Conservation (phyloP, 208 protist genomes). For the Trypanosoma scelopori region DNA sequence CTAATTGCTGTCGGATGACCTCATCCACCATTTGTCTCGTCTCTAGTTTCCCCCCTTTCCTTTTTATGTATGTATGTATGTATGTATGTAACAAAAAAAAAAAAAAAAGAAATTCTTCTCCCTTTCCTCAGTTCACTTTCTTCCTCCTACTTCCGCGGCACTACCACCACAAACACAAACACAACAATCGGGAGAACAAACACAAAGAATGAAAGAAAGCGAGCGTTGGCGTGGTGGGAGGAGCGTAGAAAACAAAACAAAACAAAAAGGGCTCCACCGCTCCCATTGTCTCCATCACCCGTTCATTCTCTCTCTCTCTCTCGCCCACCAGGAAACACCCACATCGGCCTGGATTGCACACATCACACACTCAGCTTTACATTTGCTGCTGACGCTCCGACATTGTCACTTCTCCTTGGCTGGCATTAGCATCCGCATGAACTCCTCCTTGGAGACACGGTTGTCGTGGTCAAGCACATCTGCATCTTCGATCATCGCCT, state of each 20-base stretch:
- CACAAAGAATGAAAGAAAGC: too few relatives aligned
- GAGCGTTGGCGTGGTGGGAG: too few relatives aligned
- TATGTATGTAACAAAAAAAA: background rate
- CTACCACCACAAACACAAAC: too few relatives aligned
- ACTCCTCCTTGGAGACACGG: slow-evolving; percentile 93
- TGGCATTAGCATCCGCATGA: slow-evolving; percentile 91
- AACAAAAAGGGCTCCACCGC: too few relatives aligned
- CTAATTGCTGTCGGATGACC: slow-evolving; percentile 41
- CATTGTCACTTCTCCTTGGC: slow-evolving; percentile 23
- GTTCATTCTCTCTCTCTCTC: too few relatives aligned
- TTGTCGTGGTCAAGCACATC: slow-evolving; percentile 94
- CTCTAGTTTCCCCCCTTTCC: slow-evolving; percentile 12
- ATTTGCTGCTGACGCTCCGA: too few relatives aligned
- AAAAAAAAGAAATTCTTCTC: slow-evolving; percentile 2
- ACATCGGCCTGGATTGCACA: background rate
- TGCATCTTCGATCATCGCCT: slow-evolving; percentile 95
- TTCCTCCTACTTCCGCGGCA: too few relatives aligned
- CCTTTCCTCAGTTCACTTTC: too few relatives aligned
- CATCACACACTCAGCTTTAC: background rate
- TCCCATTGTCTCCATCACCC: too few relatives aligned
- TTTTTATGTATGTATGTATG: slow-evolving; percentile 2
- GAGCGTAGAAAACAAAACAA: too few relatives aligned
- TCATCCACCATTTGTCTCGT: slow-evolving; percentile 20
- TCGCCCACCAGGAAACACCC: too few relatives aligned
- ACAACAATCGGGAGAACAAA: too few relatives aligned